These are phyloP conservation scores for Pseudozyma pruni DNA, from an alignment of 1,284 basidiomycete genomes.

Conservation along the genomic window DNA sequence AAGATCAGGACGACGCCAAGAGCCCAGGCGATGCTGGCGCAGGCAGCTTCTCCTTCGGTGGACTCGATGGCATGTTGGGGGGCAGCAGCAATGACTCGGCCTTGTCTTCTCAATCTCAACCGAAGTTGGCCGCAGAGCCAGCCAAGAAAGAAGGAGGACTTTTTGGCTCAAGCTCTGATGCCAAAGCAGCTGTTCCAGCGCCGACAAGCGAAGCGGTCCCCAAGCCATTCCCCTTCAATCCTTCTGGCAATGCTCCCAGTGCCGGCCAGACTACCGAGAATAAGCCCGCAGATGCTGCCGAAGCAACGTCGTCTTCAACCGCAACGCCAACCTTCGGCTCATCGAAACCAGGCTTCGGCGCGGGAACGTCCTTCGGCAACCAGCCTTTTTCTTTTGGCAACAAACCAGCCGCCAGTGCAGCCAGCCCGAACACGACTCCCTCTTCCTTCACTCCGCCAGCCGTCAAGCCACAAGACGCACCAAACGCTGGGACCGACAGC, in stretches of 20 bases:
- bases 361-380: conserved; percentile 25
- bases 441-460: neutral
- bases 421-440: neutral
- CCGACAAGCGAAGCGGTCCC: conserved; percentile 17
- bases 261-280: neutral
- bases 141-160: conserved; percentile 1
- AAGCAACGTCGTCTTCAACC: conserved; percentile 24
- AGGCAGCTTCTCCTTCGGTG: conserved; percentile 50
- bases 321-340: conserved; percentile 34
- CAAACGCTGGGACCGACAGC: neutral
- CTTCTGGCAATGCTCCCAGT: neutral
- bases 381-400: conserved; percentile 39
- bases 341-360: conserved; percentile 29
- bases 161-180: conserved; percentile 7
- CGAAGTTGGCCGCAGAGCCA: conserved; percentile 1
- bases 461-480: conserved; percentile 1
- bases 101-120: conserved; percentile 5
- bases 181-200: conserved; percentile 16
- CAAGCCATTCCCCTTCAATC: conserved; percentile 30
- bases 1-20: neutral
- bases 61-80: conserved; percentile 23
- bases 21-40: conserved; percentile 13
- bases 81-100: conserved; percentile 27
- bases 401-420: conserved; percentile 6
- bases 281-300: conserved; percentile 6